Conservation (phyloP, 805 yeast genomes). For the Monosporozyma aerobia region DNA sequence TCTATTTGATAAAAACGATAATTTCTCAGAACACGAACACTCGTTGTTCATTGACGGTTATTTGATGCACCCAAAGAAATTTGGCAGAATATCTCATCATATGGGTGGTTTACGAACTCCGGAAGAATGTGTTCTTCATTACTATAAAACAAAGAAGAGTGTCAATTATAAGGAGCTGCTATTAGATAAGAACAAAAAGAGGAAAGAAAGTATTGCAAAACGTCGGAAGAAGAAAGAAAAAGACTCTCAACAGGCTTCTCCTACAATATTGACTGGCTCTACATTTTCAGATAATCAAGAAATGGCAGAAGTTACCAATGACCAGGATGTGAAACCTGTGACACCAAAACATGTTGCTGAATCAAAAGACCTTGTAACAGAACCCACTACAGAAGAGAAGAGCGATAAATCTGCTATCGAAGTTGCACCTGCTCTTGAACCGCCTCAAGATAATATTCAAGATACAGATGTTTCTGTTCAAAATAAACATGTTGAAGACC, state of each 20-base stretch:
- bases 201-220: conserved; percentile 31
- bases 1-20: conserved; percentile 57
- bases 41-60: conserved; percentile 73
- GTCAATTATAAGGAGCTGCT: conserved; percentile 70
- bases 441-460: neutral
- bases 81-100: conserved; percentile 73
- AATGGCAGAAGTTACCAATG: neutral
- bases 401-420: neutral
- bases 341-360: neutral
- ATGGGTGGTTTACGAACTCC: conserved; percentile 78
- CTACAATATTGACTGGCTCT: neutral
- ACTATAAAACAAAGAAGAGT: conserved; percentile 76
- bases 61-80: conserved; percentile 71
- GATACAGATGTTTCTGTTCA: neutral
- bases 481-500: neutral
- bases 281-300: neutral
- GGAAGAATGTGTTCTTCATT: conserved; percentile 86
- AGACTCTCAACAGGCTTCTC: conserved; percentile 7
- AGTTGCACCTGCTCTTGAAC: neutral
- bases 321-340: neutral
- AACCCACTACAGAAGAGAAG: neutral
- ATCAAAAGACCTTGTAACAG: neutral
- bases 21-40: conserved; percentile 70
- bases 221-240: conserved; percentile 25
- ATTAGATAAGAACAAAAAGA: conserved; percentile 52